Evolutionary conservation across 495 filamentous ascomycete genomes (phyloP).

Genomic region (Hypoxylon cercidicola): DNA sequence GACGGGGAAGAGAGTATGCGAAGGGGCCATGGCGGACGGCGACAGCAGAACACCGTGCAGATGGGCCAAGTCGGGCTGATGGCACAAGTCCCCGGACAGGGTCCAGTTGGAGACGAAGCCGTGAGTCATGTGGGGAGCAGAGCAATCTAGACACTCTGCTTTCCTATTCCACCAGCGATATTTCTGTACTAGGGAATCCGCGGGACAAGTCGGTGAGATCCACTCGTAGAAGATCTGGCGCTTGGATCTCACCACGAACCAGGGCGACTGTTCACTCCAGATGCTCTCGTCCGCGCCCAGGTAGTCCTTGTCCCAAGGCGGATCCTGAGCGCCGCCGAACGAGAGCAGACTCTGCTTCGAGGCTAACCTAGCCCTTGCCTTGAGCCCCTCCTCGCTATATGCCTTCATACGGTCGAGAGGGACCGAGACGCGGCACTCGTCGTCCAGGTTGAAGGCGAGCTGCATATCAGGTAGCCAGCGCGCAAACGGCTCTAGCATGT

Average conservation of each 20-base stretch:
- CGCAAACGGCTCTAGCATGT: constrained; percentile 74
- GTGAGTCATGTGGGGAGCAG: constrained; percentile 70
- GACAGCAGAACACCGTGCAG: constrained; percentile 77
- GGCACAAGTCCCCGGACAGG: constrained; percentile 72
- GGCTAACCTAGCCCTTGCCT: constrained; percentile 48
- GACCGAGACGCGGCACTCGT: constrained; percentile 77
- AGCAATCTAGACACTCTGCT: constrained; percentile 69
- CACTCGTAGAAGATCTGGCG: constrained; percentile 59
- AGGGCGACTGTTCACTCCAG: constrained; percentile 36
- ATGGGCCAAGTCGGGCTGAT: constrained; percentile 79
- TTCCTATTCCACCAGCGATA: constrained; percentile 61
- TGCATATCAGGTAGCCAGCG: constrained; percentile 83
- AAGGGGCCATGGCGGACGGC: constrained; percentile 68
- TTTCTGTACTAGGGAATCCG: constrained; percentile 63
- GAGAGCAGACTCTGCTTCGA: constrained; percentile 32
- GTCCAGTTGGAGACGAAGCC: constrained; percentile 75
- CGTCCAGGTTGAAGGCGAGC: constrained; percentile 80
- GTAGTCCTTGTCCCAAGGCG: constrained; percentile 33
- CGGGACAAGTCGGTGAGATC: constrained; percentile 64
- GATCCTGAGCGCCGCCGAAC: constrained; percentile 44
- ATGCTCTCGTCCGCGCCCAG: constrained; percentile 38
- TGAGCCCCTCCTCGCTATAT: constrained; percentile 45
- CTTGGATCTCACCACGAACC: constrained; percentile 39
- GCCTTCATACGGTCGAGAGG: constrained; percentile 65
- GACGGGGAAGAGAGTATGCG: constrained; percentile 72